Evolutionary conservation across 208 protist species (phyloP), one percentile per base, ranked within the genome.

Genomic region (Herpetomonas muscarum): DNA sequence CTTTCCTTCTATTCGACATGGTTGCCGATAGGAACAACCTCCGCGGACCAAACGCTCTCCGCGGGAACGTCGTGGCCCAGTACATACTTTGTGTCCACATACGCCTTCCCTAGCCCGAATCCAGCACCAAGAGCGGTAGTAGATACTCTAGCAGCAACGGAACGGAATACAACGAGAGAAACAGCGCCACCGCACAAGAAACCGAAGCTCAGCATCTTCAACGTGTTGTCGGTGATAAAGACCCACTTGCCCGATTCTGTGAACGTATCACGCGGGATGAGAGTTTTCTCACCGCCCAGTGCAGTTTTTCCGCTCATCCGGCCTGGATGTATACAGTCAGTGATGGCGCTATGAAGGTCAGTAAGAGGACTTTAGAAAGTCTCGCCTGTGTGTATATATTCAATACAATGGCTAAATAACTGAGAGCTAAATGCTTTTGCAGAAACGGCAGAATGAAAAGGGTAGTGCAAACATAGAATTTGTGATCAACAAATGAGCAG

Each of bases 21-120:
- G 41, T 19, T 46, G 19, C 41, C 67, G 2, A 61, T n/a, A 22
- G 47, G 64, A 32, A 70, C 49, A 6, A 85, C 81, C 46, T 85
- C 66, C 9, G 81, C 85, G 44, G 71, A 74, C 85, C 85, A 89
- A 3, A 82, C 63, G 1, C 76, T 70, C 49, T 81, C 76, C 7
- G 79, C 81, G 34, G 69, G 56, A 19, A 89, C 67, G 61, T 94
- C 79, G 54, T 94, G 87, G 10, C 87, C 87, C 25, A 94, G 69
- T 31, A 92, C 61, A 60, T 89, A 94, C 54, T 86, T 76, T 3
- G 83, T 79, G 53, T 94, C 87, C 19, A 94, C 84, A 37, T 92
- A 94, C 10, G 87, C 65, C 53, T 82, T 87, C 9, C 87, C 87
- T n/a, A 94, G 58, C 30, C 87, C 87, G 59, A 74, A 90, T 10